phyloP scores from a whole-genome alignment of 148 eudicot genomes.

The Silene latifolia region DNA sequence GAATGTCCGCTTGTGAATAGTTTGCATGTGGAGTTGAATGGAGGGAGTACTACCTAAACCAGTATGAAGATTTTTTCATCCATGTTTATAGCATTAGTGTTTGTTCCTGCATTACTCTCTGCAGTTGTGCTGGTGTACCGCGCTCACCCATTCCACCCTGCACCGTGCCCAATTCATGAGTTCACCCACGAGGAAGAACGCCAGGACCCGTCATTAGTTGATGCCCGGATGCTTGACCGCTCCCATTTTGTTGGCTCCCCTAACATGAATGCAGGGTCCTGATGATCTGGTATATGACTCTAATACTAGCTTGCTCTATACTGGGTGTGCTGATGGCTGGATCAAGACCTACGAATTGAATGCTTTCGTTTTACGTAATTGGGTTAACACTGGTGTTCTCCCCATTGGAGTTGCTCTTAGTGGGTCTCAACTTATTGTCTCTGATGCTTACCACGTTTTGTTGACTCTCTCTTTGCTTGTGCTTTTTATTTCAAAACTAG shows the following conservation, averaged over 20 bases:
- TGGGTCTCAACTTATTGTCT: constrained; percentile 24
- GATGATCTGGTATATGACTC: constrained; percentile 34
- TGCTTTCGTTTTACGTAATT: constrained; percentile 22
- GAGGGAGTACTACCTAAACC: too few relatives aligned
- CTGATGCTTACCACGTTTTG: constrained; percentile 31
- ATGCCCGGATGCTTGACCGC: constrained; percentile 13
- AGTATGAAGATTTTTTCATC: too few relatives aligned
- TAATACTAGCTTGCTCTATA: constrained; percentile 17
- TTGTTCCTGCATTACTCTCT: constrained; percentile 17
- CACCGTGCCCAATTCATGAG: constrained; percentile 20
- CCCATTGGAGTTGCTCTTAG: constrained; percentile 33
- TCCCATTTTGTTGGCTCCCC: constrained; percentile 22
- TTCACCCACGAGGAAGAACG: neutral
- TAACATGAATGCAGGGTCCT: constrained; percentile 25
- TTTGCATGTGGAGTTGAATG: too few relatives aligned
- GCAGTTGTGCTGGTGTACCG: neutral
- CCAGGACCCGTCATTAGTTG: neutral
- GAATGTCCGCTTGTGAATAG: too few relatives aligned
- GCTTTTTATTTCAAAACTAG: too few relatives aligned
- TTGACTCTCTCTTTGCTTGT: too few relatives aligned
- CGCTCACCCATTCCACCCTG: constrained; percentile 28
- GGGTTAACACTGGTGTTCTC: constrained; percentile 38
- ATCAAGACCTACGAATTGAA: constrained; percentile 25
- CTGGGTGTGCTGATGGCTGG: constrained; percentile 44
- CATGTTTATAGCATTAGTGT: neutral